Evolutionary conservation across 495 filamentous ascomycete genomes (phyloP), one percentile per base, ranked within the genome.

Genomic region (Aspergillus haitiensis): DNA sequence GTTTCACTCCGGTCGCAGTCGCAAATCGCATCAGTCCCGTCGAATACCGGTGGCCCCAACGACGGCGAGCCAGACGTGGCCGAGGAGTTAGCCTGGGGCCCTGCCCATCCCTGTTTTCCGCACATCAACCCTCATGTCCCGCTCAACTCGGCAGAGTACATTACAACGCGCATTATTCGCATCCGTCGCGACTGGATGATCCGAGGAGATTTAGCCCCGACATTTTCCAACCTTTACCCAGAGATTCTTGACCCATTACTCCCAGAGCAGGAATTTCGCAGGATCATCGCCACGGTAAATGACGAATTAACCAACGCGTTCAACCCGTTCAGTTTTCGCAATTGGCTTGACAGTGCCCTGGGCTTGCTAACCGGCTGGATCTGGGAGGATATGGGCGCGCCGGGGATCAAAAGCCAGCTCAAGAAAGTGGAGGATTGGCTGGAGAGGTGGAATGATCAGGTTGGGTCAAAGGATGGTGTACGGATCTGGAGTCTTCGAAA

Each of bases 41-140:
- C 77, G 9, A 62, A 72, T 51, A 66, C 72, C 1, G 69, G 82
- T 36, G 78, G 75, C 42, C 80, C 79, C 32, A 79, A 76, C 12
- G 64, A 52, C 15, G 84, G 83, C 42, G 83, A 86, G 74, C 58
- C 68, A 7, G 77, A 77, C 33, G 69, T 75, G 31, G 73, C 75
- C 12, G 78, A 82, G 39, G 82, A 85, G 39, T 72, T 82, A 55
- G 74, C 82, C 18, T 97, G 92, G 92, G 91, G 91, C 3, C 91
- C 92, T 18, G 85, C 86, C 18, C 93, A 97, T 67, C 92, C 92
- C 6, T 96, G 92, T 71, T 96, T 86, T 69, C 93, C 93, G 44
- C 94, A 99, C 72, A 79, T 88, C 55, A 99, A 99, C 70, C 91
- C 93, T 0, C 91, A 96, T 70, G 90, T 97, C 15, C 90, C 93